These are phyloP conservation scores for Nicotiana tabacum DNA, from an alignment of 257 asterid species.

Conservation along the genomic window DNA sequence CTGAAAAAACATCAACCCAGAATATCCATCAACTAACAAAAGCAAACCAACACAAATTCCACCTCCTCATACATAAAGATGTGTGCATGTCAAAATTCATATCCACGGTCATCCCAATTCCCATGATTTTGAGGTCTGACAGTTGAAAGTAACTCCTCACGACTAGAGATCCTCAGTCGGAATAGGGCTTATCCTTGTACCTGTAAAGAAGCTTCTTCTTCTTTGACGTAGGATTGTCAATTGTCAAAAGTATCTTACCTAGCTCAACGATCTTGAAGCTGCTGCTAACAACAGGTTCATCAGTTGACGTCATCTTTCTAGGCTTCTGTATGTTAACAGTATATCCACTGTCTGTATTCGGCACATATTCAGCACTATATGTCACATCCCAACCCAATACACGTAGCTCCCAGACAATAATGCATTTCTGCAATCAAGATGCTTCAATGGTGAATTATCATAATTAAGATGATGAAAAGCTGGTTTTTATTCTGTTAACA, in stretches of 20 bases:
- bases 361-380: conserved; percentile 77
- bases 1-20: neutral
- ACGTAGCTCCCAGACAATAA: conserved; percentile 82
- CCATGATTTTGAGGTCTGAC: neutral
- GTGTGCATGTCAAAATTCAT: neutral
- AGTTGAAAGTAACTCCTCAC: neutral
- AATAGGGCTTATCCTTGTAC: conserved; percentile 56
- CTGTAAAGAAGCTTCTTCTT: conserved; percentile 81
- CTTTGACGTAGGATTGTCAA: conserved; percentile 74
- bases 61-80: neutral
- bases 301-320: conserved; percentile 53
- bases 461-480: neutral
- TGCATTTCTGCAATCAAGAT: conserved; percentile 52
- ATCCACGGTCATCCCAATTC: neutral
- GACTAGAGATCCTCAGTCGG: conserved; percentile 15
- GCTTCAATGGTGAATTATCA: neutral
- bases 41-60: conserved; percentile 13
- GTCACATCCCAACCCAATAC: conserved; percentile 95
- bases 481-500: neutral
- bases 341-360: conserved; percentile 46
- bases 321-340: conserved; percentile 70
- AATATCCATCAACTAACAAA: neutral
- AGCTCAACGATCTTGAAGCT: conserved; percentile 61
- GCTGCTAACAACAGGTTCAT: conserved; percentile 56
- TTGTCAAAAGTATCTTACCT: conserved; percentile 69